Evolutionary conservation across 352 stramenopile genomes (phyloP).

Genomic region (Phytophthora melonis): DNA sequence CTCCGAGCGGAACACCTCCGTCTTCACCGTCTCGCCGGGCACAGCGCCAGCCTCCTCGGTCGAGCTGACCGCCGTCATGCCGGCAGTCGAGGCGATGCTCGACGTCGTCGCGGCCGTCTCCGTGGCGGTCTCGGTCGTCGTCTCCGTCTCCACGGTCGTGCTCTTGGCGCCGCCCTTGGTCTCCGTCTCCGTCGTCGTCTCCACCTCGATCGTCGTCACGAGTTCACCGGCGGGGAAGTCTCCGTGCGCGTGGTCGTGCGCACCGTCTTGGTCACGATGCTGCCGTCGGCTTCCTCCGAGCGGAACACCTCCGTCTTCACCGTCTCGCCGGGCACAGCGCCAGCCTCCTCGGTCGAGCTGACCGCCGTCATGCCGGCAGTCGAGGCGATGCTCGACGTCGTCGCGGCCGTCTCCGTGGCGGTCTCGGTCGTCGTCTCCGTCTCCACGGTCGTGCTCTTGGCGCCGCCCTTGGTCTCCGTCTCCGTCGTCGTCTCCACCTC

Average conservation of each 20-base stretch:
- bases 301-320: slow-evolving; percentile 11
- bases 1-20: slow-evolving; percentile 1
- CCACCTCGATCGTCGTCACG: neutral
- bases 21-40: slow-evolving; percentile 1
- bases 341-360: neutral
- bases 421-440: slow-evolving; percentile 12
- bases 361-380: slow-evolving; percentile 7
- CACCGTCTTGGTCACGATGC: slow-evolving; percentile 11
- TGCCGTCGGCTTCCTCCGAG: slow-evolving; percentile 11
- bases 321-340: neutral
- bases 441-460: slow-evolving; percentile 12
- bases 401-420: slow-evolving; percentile 2
- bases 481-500: slow-evolving; percentile 13
- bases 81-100: slow-evolving; percentile 1
- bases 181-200: no score
- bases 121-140: slow-evolving; percentile 7
- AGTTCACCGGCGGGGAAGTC: slow-evolving; percentile 1
- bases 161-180: no score
- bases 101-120: slow-evolving; percentile 7
- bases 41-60: neutral
- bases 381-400: slow-evolving; percentile 6
- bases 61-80: neutral
- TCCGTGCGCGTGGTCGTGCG: slow-evolving; percentile 4
- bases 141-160: slow-evolving; percentile 6
- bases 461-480: slow-evolving; percentile 5